Conservation (phyloP, 2,329 filamentous ascomycete genomes). For the Cercospora sojina region DNA sequence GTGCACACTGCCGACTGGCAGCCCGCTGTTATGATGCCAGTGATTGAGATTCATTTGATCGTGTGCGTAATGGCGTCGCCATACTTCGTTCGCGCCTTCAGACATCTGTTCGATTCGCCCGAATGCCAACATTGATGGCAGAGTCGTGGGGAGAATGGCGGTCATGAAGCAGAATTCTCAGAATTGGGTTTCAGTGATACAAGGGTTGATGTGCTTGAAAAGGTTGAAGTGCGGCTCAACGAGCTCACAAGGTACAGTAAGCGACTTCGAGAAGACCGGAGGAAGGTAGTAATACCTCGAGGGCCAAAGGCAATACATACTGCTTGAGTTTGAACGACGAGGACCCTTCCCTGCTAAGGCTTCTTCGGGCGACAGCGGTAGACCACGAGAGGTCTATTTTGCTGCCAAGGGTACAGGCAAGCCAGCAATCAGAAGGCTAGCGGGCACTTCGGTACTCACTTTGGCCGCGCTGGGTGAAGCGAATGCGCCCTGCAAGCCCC, state of each 20-base stretch:
- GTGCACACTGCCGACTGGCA: slow-evolving; percentile 28
- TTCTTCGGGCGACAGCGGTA: slow-evolving; percentile 11
- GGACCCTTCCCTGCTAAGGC: slow-evolving; percentile 14
- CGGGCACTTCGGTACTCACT: slow-evolving; percentile 22
- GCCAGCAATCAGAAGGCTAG: slow-evolving; percentile 14
- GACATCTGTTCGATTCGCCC: slow-evolving; percentile 22
- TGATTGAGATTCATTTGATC: slow-evolving; percentile 26
- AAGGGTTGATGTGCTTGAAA: slow-evolving; percentile 22
- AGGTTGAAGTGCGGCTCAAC: slow-evolving; percentile 29
- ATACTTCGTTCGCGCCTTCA: slow-evolving; percentile 25
- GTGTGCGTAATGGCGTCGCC: slow-evolving; percentile 26
- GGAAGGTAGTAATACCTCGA: neutral
- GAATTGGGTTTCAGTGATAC: slow-evolving; percentile 24
- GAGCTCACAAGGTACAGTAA: slow-evolving; percentile 12
- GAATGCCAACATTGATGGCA: slow-evolving; percentile 21
- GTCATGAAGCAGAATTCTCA: slow-evolving; percentile 31
- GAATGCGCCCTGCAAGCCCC: slow-evolving; percentile 21
- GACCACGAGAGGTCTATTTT: slow-evolving; percentile 2
- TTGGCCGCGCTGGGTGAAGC: slow-evolving; percentile 18
- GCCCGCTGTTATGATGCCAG: slow-evolving; percentile 26
- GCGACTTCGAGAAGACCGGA: slow-evolving; percentile 15
- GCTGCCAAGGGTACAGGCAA: slow-evolving; percentile 11
- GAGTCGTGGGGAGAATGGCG: slow-evolving; percentile 20
- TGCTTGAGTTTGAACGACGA: slow-evolving; percentile 4
- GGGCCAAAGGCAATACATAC: slow-evolving; percentile 11